A percentile compares a stretch with the other conserved stretches of the same genome.
Evolutionary conservation across 2,329 filamentous ascomycete genomes (phyloP).

Genomic region (Curvularia verruculosa): DNA sequence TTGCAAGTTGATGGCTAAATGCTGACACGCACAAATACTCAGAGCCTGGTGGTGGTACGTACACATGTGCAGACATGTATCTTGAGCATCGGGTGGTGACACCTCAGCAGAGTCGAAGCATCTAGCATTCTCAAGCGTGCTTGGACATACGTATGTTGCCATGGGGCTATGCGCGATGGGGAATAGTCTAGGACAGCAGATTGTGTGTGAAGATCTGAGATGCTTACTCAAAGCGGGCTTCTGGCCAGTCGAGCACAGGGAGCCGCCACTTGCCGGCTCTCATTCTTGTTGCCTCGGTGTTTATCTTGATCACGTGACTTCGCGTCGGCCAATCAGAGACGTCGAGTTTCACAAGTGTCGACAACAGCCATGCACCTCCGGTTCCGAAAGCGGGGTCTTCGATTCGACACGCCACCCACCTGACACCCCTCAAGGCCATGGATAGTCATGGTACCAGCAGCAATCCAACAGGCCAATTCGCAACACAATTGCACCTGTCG

Average conservation of each 20-base stretch:
- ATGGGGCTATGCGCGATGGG: constrained; percentile 5
- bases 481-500: not conserved
- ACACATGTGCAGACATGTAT: not conserved
- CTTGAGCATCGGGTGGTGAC: not conserved
- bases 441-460: not conserved
- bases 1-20: not conserved
- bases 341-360: not conserved
- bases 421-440: not conserved
- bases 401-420: constrained; percentile 17
- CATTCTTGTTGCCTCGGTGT: constrained; percentile 13
- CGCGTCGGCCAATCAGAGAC: constrained; percentile 22
- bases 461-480: not conserved
- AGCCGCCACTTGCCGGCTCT: constrained; percentile 13
- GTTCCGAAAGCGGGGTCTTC: constrained; percentile 26
- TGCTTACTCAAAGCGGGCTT: constrained; percentile 16
- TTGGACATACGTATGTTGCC: not conserved
- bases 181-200: constrained; percentile 5
- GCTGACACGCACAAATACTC: too few species aligned
- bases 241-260: constrained; percentile 10
- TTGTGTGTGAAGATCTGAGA: constrained; percentile 1
- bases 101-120: constrained; percentile 1
- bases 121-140: not conserved
- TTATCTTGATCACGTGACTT: constrained; percentile 15
- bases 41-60: too few species aligned
- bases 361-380: constrained; percentile 8